Base-by-base conservation (phyloP, 129 eudicot species). In the Flaveria robusta region DNA sequence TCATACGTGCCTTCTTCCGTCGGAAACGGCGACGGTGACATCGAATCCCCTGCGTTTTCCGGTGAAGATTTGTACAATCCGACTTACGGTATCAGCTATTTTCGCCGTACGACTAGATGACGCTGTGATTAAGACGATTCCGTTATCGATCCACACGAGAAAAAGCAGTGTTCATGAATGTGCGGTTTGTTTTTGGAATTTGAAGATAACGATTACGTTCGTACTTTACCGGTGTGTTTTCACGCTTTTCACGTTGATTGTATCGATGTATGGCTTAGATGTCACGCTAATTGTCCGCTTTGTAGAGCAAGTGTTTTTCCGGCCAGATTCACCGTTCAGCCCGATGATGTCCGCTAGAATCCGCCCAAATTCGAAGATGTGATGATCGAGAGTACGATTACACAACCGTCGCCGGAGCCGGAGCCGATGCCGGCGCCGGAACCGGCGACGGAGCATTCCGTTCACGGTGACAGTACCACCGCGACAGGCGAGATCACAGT, bases 221-320 rank as follows among this genome's bases (percentile, higher is more conserved):
- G 99, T 18, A 91, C 97, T 3, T 87, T 95, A 31, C 99, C 99
- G 6, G 89, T 86, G 2, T 95, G 99, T 72, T 81, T 83, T 11
- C 99, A 95, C 77, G 87, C 90, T 1, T 95, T 91, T 71, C 99
- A 95, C 60, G 97, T 91, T 0, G 99, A 95, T 29, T 95, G 99
- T 66, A 95, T 95, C 20, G 99, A 91, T 66, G 81, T 89, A n/a
- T 95, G 99, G 99, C 85, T 95, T 10, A 77, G 88, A 13, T 87
- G 92, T 26, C 96, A 91, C 87, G 97, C 97, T 19, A 91, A 90
- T 51, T 95, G 99, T 77, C 99, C 99, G 24, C 83, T 95, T 5
- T 95, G 99, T 66, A 86, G 99, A 19, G 87, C 99, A 26, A 89
- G 88, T 16, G 88, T 95, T 19, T n/a, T 82, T 89, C 66, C 85